These are phyloP conservation scores for Stachybotrys elegans DNA, from an alignment of 2,329 filamentous ascomycete genomes.

Conservation along the genomic window DNA sequence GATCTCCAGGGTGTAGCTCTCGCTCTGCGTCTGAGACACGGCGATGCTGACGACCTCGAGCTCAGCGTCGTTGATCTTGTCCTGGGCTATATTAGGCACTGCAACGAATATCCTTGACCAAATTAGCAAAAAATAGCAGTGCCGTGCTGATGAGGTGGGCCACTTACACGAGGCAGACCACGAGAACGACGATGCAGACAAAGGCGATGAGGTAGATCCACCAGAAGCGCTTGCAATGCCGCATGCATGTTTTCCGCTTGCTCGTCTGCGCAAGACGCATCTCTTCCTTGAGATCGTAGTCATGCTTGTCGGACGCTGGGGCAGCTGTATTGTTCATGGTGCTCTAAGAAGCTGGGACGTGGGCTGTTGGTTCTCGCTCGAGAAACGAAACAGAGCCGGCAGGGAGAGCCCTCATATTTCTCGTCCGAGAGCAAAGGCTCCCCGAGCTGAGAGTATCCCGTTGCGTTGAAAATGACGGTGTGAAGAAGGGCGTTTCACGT, in stretches of 20 bases:
- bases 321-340: no score
- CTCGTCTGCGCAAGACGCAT: constrained; percentile 16
- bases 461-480: no score
- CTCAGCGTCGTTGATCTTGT: constrained; percentile 47
- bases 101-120: constrained; percentile 46
- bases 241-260: constrained; percentile 34
- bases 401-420: no score
- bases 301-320: constrained; percentile 27
- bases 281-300: constrained; percentile 29
- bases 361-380: no score
- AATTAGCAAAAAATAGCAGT: background rate
- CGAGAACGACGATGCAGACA: constrained; percentile 43
- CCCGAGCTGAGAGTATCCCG: no score
- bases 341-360: no score
- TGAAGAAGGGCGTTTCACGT: no score
- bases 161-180: constrained; percentile 57
- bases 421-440: no score
- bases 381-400: no score
- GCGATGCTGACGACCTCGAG: constrained; percentile 47
- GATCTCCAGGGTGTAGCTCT: constrained; percentile 46
- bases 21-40: constrained; percentile 39
- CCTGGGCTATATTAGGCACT: constrained; percentile 52
- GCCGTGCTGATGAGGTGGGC: background rate
- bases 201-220: constrained; percentile 53
- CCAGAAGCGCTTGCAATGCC: constrained; percentile 54